Conservation (phyloP, 768 basidiomycete genomes). For the Suillus weaverae region DNA sequence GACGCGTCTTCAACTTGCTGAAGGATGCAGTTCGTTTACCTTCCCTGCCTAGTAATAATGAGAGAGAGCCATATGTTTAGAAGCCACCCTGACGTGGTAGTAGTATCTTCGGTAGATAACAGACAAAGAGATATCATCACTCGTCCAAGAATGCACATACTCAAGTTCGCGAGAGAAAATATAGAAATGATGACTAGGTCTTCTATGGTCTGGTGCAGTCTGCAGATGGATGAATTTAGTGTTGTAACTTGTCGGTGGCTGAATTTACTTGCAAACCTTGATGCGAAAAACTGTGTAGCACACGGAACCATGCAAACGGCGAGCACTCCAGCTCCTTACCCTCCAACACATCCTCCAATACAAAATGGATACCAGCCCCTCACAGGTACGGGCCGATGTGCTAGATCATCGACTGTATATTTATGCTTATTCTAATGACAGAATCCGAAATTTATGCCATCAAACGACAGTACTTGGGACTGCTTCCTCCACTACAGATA, state of each 20-base stretch:
- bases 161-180: background rate
- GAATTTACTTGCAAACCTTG: conserved; percentile 50
- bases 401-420: conserved; percentile 19
- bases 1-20: background rate
- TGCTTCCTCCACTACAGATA: conserved; percentile 67
- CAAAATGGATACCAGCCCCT: conserved; percentile 36
- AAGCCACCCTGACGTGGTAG: background rate
- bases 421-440: conserved; percentile 27
- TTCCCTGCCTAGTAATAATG: background rate
- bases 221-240: background rate
- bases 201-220: background rate
- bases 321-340: conserved; percentile 39
- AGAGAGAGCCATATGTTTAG: background rate
- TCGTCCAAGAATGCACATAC: background rate
- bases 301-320: conserved; percentile 60
- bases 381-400: conserved; percentile 35
- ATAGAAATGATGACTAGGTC: background rate
- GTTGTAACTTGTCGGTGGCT: background rate
- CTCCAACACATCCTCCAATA: conserved; percentile 36
- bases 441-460: conserved; percentile 54
- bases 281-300: conserved; percentile 73
- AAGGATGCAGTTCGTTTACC: background rate
- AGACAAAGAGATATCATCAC: background rate
- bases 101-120: background rate
- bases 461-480: conserved; percentile 69